Evolutionary conservation across 2,329 filamentous ascomycete genomes (phyloP), one percentile per base, ranked within the genome.

Genomic region (Trichoderma oligosporum): DNA sequence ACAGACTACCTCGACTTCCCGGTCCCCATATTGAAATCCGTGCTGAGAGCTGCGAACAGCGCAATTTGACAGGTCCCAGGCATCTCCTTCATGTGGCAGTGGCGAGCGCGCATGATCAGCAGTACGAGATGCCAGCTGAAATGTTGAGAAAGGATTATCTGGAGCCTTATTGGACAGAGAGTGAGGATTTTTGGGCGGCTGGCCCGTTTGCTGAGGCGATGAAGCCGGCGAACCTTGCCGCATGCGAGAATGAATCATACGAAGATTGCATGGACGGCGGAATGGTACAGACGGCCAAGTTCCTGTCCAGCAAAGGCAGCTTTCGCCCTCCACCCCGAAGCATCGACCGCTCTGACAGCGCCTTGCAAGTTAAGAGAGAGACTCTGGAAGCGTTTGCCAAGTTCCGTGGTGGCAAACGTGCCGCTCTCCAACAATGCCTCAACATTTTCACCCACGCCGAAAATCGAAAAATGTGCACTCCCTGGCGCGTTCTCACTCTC

Each of bases 391-490:
- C 61, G 16, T 75, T 71, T 61, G 69, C 72, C 2, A 54, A 49
- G 3, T 71, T 74, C 51, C 74, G 75, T 9, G 78, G 77, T 1
- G 70, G 69, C 54, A 70, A 73, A 39, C 74, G 78, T 42, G 78
- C 76, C 7, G 77, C 72, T 16, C 65, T 80, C 20, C 76, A 80
- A 61, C 70, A 72, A 27, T 70, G 69, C 16, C 68, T 80, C 29
- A 71, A 71, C 38, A 60, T 68, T 11, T 71, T 78, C 45, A 65
- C 67, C 27, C 73, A 64, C 55, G 35, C 55, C 4, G 76, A 76
- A 65, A 77, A 76, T 55, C 64, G 63, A 39, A 61, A 64, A 6
- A 65, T 71, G 36, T 68, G 70, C 57, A 72, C 68, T 2, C 66
- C 70, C 2, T 75, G 71, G 67, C 69, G 70, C 24, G 69, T 70